A percentile compares a stretch with the other conserved stretches of the same genome.
Evolutionary conservation across 106 monocot genomes (phyloP).

Genomic region (Dendrobium nobile): DNA sequence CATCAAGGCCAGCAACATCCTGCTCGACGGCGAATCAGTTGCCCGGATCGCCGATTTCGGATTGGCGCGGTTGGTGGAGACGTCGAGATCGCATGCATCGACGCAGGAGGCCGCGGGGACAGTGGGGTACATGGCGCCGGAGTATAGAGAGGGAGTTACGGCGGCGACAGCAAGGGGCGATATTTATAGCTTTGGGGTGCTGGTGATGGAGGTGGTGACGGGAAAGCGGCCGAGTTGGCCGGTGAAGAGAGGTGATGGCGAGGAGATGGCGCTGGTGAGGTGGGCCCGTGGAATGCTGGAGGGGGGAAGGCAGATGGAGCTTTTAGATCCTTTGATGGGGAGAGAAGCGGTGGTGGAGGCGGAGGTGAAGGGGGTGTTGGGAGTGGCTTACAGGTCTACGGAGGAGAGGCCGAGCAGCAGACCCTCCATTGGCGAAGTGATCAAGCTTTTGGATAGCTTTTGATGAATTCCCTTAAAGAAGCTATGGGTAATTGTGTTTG

Average conservation of each 20-base stretch:
- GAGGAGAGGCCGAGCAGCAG: conserved; percentile 23
- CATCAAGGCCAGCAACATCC: conserved; percentile 80
- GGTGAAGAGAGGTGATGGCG: conserved; percentile 19
- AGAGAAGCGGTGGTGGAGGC: conserved; percentile 8
- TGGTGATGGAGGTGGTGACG: conserved; percentile 56
- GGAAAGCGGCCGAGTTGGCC: conserved; percentile 65
- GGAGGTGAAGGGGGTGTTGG: conserved; percentile 30
- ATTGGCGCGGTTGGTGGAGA: conserved; percentile 48
- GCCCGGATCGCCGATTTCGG: conserved; percentile 80
- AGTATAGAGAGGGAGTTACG: conserved; percentile 47
- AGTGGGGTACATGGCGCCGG: conserved; percentile 85
- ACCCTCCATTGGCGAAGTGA: conserved; percentile 55
- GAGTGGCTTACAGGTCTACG: conserved; percentile 43
- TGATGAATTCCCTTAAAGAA: background rate
- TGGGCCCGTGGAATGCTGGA: conserved; percentile 51
- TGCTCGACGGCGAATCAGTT: conserved; percentile 44
- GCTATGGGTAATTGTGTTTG: no score
- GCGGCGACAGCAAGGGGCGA: conserved; percentile 49
- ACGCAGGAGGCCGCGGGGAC: conserved; percentile 78
- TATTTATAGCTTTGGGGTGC: conserved; percentile 78
- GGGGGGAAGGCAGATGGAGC: conserved; percentile 24
- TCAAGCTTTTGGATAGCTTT: conserved; percentile 17
- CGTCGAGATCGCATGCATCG: conserved; percentile 36
- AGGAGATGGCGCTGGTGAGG: conserved; percentile 34
- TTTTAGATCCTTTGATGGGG: conserved; percentile 39